Evolutionary conservation across 257 asterid genomes (phyloP).

Genomic region (Solanum chmielewskii): DNA sequence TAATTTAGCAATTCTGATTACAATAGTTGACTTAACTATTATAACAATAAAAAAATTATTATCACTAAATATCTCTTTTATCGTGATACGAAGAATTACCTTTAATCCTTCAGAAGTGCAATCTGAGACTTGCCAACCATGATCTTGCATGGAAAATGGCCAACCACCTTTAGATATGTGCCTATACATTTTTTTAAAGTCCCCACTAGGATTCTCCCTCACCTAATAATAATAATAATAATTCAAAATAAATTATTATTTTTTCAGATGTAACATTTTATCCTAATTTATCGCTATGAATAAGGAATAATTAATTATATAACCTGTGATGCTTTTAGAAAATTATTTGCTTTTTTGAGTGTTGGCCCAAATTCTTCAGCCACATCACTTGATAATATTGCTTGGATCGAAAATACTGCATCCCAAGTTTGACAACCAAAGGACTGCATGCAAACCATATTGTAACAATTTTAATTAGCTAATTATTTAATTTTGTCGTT

Average conservation of each 20-base stretch:
- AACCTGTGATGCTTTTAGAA: conserved; percentile 55
- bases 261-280: neutral
- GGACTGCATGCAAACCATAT: conserved; percentile 9
- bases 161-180: conserved; percentile 43
- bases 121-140: conserved; percentile 56
- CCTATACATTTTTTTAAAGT: conserved; percentile 32
- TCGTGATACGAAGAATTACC: neutral
- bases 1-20: too few species aligned
- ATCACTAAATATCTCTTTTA: too few species aligned
- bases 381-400: conserved; percentile 31
- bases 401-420: conserved; percentile 39
- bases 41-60: too few species aligned
- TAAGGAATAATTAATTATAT: neutral
- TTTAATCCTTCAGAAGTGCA: conserved; percentile 50
- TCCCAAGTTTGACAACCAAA: conserved; percentile 58
- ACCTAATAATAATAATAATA: conserved; percentile 9
- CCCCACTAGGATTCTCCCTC: conserved; percentile 28
- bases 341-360: conserved; percentile 35
- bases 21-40: too few species aligned
- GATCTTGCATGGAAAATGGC: conserved; percentile 51
- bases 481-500: neutral
- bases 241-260: neutral
- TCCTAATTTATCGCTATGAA: neutral
- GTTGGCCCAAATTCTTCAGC: conserved; percentile 20
- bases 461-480: neutral